Conservation (phyloP, 768 basidiomycete genomes). For the Serpula lacrymans region DNA sequence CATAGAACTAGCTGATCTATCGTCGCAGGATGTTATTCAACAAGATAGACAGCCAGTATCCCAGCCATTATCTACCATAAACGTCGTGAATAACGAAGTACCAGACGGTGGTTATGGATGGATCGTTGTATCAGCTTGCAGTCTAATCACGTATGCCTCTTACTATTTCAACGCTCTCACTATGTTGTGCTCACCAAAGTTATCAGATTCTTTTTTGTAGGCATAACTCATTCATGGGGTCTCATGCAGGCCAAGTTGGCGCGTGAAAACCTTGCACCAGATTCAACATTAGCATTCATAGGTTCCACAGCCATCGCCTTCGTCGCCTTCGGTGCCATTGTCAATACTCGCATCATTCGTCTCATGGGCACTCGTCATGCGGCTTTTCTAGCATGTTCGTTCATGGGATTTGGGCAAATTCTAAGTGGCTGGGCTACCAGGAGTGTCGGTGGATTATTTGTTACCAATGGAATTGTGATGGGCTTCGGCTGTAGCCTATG, state of each 20-base stretch:
- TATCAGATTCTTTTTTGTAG: constrained; percentile 22
- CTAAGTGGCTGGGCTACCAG: constrained; percentile 20
- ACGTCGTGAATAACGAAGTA: constrained; percentile 7
- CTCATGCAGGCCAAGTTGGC: constrained; percentile 28
- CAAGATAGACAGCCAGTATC: not conserved
- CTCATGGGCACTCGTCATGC: constrained; percentile 25
- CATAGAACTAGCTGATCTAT: not conserved
- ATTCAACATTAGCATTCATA: constrained; percentile 27
- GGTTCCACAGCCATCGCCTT: constrained; percentile 27
- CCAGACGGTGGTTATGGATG: constrained; percentile 33
- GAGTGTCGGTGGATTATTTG: constrained; percentile 21
- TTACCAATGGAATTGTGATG: constrained; percentile 26
- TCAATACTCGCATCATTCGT: constrained; percentile 28
- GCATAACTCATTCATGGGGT: constrained; percentile 27
- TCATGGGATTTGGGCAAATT: constrained; percentile 26
- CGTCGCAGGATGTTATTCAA: not conserved
- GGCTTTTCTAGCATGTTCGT: constrained; percentile 22
- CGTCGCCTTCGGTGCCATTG: constrained; percentile 24
- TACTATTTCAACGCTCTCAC: not conserved
- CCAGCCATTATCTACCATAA: not conserved
- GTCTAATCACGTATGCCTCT: constrained; percentile 24
- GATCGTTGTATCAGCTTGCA: constrained; percentile 27
- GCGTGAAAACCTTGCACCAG: constrained; percentile 18
- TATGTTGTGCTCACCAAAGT: not conserved
- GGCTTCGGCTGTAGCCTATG: constrained; percentile 26